These are phyloP conservation scores for Lindgomyces ingoldianus DNA, from an alignment of 495 filamentous ascomycete species.

Conservation along the genomic window DNA sequence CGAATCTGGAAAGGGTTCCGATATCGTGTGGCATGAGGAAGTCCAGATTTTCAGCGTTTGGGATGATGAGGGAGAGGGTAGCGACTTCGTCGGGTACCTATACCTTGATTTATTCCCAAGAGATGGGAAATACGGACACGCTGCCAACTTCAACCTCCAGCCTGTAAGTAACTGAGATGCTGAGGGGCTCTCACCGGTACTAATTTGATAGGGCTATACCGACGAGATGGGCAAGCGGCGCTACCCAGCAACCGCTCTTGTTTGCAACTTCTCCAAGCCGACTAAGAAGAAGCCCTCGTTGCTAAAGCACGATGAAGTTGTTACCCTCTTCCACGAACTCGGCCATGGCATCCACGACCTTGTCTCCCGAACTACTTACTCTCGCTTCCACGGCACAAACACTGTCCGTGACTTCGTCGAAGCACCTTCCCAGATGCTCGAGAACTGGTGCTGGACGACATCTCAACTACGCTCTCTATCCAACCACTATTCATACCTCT, in stretches of 20 bases:
- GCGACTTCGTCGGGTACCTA: slow-evolving; percentile 69
- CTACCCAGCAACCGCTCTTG: slow-evolving; percentile 69
- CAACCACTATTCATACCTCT: slow-evolving; percentile 65
- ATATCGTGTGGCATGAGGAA: slow-evolving; percentile 73
- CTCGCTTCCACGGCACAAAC: slow-evolving; percentile 72
- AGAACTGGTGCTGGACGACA: slow-evolving; percentile 77
- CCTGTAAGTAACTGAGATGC: slow-evolving; percentile 33
- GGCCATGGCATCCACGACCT: slow-evolving; percentile 77
- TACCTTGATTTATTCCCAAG: slow-evolving; percentile 70
- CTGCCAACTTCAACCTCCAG: slow-evolving; percentile 54
- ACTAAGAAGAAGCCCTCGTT: slow-evolving; percentile 69
- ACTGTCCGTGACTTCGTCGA: slow-evolving; percentile 74
- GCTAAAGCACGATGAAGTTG: slow-evolving; percentile 70
- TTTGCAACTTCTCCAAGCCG: slow-evolving; percentile 73
- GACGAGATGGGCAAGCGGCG: slow-evolving; percentile 58
- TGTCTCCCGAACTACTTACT: slow-evolving; percentile 64
- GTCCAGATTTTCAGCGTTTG: slow-evolving; percentile 70
- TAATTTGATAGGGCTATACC: slow-evolving; percentile 52
- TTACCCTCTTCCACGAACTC: slow-evolving; percentile 72
- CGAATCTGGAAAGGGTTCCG: slow-evolving; percentile 59
- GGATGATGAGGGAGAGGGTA: slow-evolving; percentile 66
- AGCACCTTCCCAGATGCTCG: slow-evolving; percentile 71
- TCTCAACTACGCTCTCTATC: slow-evolving; percentile 66
- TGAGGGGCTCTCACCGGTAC: not conserved
- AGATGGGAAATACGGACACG: slow-evolving; percentile 64